Base-by-base conservation (phyloP, 331 rosid genomes). In the Prunus yedoensis region DNA sequence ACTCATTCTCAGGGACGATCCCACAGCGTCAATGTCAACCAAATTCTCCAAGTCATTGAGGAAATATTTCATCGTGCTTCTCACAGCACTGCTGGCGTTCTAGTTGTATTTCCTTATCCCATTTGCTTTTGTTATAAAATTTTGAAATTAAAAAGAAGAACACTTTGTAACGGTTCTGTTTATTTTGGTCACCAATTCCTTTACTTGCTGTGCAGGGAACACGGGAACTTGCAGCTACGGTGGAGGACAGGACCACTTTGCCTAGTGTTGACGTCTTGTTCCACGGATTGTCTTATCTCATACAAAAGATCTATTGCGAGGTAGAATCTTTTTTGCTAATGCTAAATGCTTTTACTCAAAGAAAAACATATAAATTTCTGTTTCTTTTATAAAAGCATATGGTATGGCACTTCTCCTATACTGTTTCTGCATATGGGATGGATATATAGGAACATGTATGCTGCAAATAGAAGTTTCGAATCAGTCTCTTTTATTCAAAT, bases 271-370 rank as follows among this genome's bases (percentile, higher is more conserved):
- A 89, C 11, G 82, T 23, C 74, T 52, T 85, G 82, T 85, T 86
- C 77, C 93, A 91, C 6, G 75, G 87, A 16, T 59, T 87, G 75
- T 76, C 95, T 80, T 82, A 78, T 71, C 47, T 90, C 77, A 87
- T 91, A 66, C 83, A 91, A 51, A 90, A 89, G 87, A 87, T 90
- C 50, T 84, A 89, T 2, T 83, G 88, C 49, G 93, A 94, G 96
- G 98, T 17, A 32, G 14, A 67, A 0, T 56, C 11, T 63, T 51
- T 49, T 35, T 2, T 8, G 38, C 61, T 12, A 13, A 74, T 18
- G 9, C 52, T 72, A 61, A 43, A 25, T n/a, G 38, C 66, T 57
- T 57, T 73, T 73, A 17, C 58, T 45, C n/a, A 73, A 60, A 3
- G 27, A 28, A 45, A 28, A 64, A 59, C n/a, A 68, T 23, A 63